Evolutionary conservation across 2,329 filamentous ascomycete genomes (phyloP).

Genomic region (Xenosphaeropsis pyriputrescens): DNA sequence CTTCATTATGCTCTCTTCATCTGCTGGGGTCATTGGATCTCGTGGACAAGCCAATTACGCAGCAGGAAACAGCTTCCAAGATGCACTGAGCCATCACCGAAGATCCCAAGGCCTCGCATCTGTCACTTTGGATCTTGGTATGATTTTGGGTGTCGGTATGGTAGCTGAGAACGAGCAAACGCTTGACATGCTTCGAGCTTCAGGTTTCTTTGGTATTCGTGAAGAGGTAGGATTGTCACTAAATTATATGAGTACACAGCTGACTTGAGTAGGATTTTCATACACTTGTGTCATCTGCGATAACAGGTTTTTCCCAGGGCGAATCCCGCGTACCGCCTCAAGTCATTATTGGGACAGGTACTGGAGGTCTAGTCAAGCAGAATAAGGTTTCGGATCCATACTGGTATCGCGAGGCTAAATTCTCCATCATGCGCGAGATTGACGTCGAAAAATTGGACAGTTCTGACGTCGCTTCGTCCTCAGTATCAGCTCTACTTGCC

Average conservation of each 20-base stretch:
- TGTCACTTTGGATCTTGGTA: conserved; percentile 23
- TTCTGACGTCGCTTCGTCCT: neutral
- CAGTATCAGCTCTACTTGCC: neutral
- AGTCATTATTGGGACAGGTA: conserved; percentile 36
- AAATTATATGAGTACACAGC: conserved; percentile 5
- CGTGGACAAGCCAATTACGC: conserved; percentile 28
- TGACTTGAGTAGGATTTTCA: conserved; percentile 24
- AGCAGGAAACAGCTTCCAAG: conserved; percentile 29
- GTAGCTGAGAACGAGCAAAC: conserved; percentile 31
- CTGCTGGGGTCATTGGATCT: conserved; percentile 15
- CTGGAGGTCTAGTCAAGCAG: conserved; percentile 35
- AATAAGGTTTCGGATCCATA: conserved; percentile 37
- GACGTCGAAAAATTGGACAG: conserved; percentile 14
- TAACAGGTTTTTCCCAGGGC: conserved; percentile 19
- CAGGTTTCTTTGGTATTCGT: conserved; percentile 38
- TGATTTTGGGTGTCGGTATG: conserved; percentile 22
- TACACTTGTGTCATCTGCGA: conserved; percentile 29
- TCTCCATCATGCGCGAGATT: conserved; percentile 30
- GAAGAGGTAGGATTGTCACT: conserved; percentile 4
- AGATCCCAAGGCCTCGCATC: conserved; percentile 21
- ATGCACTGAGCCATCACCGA: conserved; percentile 20
- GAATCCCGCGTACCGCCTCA: conserved; percentile 24
- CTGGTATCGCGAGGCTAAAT: conserved; percentile 34
- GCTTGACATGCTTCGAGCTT: conserved; percentile 31
- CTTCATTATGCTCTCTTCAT: conserved; percentile 22